Evolutionary conservation across 495 filamentous ascomycete species (phyloP).

Genomic region (Barbatosphaeria neglecta): DNA sequence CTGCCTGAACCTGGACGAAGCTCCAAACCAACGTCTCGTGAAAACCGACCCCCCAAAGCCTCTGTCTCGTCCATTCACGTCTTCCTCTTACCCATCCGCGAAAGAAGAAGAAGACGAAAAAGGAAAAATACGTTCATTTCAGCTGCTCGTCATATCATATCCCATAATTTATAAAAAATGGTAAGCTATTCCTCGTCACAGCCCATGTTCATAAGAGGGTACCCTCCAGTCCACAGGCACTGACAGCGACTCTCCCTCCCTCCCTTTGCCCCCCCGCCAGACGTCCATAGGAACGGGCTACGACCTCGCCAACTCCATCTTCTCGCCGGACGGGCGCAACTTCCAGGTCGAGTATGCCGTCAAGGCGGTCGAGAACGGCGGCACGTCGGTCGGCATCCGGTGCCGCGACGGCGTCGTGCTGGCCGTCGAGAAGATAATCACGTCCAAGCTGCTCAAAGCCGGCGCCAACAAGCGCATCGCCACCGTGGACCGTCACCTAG

Average conservation of each 20-base stretch:
- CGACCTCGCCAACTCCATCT: slow-evolving; percentile 98
- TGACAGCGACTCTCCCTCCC: background rate
- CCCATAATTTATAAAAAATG: no score
- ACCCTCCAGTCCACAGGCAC: background rate
- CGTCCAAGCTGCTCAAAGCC: slow-evolving; percentile 86
- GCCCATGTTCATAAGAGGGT: no score
- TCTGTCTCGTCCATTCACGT: background rate
- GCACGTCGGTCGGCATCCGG: slow-evolving; percentile 89
- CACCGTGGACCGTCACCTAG: slow-evolving; percentile 85
- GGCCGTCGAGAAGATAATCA: slow-evolving; percentile 91
- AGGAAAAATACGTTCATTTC: no score
- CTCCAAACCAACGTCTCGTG: slow-evolving; percentile 12
- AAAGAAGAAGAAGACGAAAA: no score
- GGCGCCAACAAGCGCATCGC: slow-evolving; percentile 93
- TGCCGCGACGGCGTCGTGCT: slow-evolving; percentile 96
- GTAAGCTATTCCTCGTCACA: no score
- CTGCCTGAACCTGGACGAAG: slow-evolving; percentile 28
- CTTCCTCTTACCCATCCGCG: no score
- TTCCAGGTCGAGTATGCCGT: slow-evolving; percentile 99
- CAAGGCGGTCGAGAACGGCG: slow-evolving; percentile 97
- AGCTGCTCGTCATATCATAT: no score
- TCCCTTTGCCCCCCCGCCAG: slow-evolving; percentile 31
- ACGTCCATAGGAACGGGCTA: slow-evolving; percentile 99
- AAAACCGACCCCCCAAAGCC: slow-evolving; percentile 12
- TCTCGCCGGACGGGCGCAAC: slow-evolving; percentile 96